These are phyloP conservation scores for Schizosaccharomyces octosporus DNA, from an alignment of 805 yeast species.

Conservation along the genomic window DNA sequence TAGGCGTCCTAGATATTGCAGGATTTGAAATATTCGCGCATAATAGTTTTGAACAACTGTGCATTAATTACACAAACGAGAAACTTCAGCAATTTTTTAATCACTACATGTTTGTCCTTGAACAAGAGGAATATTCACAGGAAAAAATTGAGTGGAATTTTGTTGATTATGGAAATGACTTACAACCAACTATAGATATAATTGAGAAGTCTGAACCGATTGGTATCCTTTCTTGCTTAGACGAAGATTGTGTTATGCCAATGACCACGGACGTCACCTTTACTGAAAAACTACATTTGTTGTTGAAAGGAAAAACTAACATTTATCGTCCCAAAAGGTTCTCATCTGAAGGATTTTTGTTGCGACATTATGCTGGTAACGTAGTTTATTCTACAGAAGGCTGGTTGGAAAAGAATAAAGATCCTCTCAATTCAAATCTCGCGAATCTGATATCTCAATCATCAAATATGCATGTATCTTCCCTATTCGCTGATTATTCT, in stretches of 20 bases:
- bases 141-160: conserved; percentile 87
- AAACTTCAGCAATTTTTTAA: conserved; percentile 89
- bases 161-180: conserved; percentile 80
- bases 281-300: conserved; percentile 46
- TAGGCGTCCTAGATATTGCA: conserved; percentile 89
- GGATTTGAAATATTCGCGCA: conserved; percentile 93
- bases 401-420: conserved; percentile 86
- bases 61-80: conserved; percentile 91
- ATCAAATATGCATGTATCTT: conserved; percentile 27
- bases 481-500: conserved; percentile 21
- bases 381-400: conserved; percentile 80
- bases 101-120: conserved; percentile 84
- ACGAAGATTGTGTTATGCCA: conserved; percentile 90
- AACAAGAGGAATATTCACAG: conserved; percentile 85
- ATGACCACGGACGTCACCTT: conserved; percentile 65
- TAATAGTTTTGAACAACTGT: conserved; percentile 88
- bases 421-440: conserved; percentile 64
- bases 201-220: conserved; percentile 54
- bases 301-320: conserved; percentile 30
- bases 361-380: conserved; percentile 84
- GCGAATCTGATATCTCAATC: conserved; percentile 37
- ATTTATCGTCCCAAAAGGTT: conserved; percentile 53
- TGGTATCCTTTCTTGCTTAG: conserved; percentile 65
- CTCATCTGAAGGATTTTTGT: conserved; percentile 37
- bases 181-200: conserved; percentile 80